Evolutionary conservation across 495 filamentous ascomycete genomes (phyloP).

Genomic region (Parathielavia appendiculata): DNA sequence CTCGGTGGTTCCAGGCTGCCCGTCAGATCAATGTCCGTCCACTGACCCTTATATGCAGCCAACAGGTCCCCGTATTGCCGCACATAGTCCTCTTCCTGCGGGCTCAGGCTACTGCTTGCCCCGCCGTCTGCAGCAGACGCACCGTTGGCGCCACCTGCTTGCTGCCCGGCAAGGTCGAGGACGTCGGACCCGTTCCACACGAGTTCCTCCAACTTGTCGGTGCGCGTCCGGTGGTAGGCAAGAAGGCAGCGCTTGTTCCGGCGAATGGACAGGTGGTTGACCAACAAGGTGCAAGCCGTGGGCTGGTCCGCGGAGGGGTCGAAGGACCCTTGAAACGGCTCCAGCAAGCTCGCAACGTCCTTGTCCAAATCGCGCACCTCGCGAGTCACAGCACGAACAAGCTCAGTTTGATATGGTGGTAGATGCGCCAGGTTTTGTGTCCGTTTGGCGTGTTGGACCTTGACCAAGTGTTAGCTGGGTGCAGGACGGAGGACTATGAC

Average conservation of each 20-base stretch:
- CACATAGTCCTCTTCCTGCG: slow-evolving; percentile 96
- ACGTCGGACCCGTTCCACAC: slow-evolving; percentile 89
- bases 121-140: slow-evolving; percentile 36
- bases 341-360: slow-evolving; percentile 74
- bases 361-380: slow-evolving; percentile 94
- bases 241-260: slow-evolving; percentile 95
- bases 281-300: slow-evolving; percentile 79
- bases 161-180: slow-evolving; percentile 43
- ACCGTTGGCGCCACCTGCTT: slow-evolving; percentile 31
- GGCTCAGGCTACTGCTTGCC: slow-evolving; percentile 73
- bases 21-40: slow-evolving; percentile 97
- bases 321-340: slow-evolving; percentile 77
- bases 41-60: slow-evolving; percentile 95
- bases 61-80: slow-evolving; percentile 86
- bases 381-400: slow-evolving; percentile 78
- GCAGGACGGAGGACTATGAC: background rate
- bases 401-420: slow-evolving; percentile 88
- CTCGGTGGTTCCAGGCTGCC: slow-evolving; percentile 89
- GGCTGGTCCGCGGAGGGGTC: slow-evolving; percentile 79
- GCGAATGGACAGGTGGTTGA: slow-evolving; percentile 91
- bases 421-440: slow-evolving; percentile 84
- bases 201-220: slow-evolving; percentile 88
- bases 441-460: slow-evolving; percentile 97
- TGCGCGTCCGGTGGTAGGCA: slow-evolving; percentile 84
- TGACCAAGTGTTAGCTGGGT: slow-evolving; percentile 23